These are phyloP conservation scores for Aspergillus diversus DNA, from an alignment of 495 filamentous ascomycete species.

Conservation along the genomic window DNA sequence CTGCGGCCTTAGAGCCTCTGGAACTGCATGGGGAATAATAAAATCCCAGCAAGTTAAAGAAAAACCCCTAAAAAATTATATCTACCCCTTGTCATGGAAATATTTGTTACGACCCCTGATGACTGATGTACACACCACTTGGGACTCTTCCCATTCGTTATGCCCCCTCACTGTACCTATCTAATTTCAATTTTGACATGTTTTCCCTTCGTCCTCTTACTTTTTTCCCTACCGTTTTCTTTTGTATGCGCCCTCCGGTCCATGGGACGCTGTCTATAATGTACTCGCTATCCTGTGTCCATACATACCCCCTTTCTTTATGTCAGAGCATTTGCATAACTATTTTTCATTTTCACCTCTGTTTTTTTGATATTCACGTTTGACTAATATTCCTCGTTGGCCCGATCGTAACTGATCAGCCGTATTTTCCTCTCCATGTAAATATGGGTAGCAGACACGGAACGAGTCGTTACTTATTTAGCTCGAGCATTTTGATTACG, in stretches of 20 bases:
- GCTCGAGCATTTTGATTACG: too few species aligned
- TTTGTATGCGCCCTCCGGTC: background rate
- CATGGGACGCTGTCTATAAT: slow-evolving; percentile 11
- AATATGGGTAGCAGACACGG: too few species aligned
- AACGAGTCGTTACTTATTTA: too few species aligned
- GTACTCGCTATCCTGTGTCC: slow-evolving; percentile 16
- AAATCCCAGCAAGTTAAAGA: background rate
- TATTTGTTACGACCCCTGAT: slow-evolving; percentile 36
- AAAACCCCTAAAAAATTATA: too few species aligned
- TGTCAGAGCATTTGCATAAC: slow-evolving; percentile 16
- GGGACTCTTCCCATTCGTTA: slow-evolving; percentile 13
- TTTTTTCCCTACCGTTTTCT: background rate
- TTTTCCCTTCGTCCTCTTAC: background rate
- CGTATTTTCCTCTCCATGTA: too few species aligned
- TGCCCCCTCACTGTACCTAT: slow-evolving; percentile 30
- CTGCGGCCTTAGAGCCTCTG: slow-evolving; percentile 35
- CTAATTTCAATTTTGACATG: slow-evolving; percentile 11
- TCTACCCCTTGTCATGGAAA: slow-evolving; percentile 3
- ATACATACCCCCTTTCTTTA: slow-evolving; percentile 28
- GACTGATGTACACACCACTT: slow-evolving; percentile 36
- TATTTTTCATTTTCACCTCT: slow-evolving; percentile 10
- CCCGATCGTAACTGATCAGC: background rate
- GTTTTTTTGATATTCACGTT: background rate
- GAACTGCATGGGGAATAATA: background rate
- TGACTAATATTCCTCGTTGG: background rate